Conservation (phyloP, 192 early-diverging fungal genomes). For the Lobosporangium transversale region DNA sequence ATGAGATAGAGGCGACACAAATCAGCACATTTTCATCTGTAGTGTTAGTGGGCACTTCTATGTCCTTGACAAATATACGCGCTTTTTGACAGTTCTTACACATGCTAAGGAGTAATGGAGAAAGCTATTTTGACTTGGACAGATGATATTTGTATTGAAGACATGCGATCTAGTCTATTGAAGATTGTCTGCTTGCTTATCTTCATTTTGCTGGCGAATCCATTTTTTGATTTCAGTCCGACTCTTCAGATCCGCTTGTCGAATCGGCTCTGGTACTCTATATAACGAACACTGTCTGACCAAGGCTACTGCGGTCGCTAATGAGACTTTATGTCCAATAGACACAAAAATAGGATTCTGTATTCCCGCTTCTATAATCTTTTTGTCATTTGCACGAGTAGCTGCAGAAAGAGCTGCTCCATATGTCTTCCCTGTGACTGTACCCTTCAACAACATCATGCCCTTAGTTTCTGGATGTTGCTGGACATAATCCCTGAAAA, state of each 20-base stretch:
- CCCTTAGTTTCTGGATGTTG: constrained; percentile 13
- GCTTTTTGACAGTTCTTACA: no score
- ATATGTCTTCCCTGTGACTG: constrained; percentile 57
- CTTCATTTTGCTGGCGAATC: constrained; percentile 5
- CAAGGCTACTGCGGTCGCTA: constrained; percentile 77
- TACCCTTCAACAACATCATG: constrained; percentile 57
- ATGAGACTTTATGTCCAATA: constrained; percentile 78
- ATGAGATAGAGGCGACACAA: no score
- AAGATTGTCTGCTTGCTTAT: no score
- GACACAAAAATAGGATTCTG: constrained; percentile 91
- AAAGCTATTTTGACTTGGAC: constrained; percentile 16
- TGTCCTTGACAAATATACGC: no score
- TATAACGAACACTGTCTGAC: constrained; percentile 68
- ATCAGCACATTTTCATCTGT: no score
- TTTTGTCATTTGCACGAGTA: background rate
- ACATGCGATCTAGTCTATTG: no score
- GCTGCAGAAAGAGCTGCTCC: constrained; percentile 51
- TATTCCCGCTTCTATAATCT: background rate
- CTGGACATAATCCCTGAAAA: constrained; percentile 25
- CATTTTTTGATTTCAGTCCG: constrained; percentile 62
- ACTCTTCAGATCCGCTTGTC: constrained; percentile 80
- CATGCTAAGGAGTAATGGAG: constrained; percentile 1
- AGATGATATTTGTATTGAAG: no score
- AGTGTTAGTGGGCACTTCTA: no score
- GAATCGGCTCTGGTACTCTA: constrained; percentile 91